A percentile compares a stretch with the other conserved stretches of the same genome.
Evolutionary conservation across 2,329 filamentous ascomycete genomes (phyloP).

Genomic region (Thelonectria olida): DNA sequence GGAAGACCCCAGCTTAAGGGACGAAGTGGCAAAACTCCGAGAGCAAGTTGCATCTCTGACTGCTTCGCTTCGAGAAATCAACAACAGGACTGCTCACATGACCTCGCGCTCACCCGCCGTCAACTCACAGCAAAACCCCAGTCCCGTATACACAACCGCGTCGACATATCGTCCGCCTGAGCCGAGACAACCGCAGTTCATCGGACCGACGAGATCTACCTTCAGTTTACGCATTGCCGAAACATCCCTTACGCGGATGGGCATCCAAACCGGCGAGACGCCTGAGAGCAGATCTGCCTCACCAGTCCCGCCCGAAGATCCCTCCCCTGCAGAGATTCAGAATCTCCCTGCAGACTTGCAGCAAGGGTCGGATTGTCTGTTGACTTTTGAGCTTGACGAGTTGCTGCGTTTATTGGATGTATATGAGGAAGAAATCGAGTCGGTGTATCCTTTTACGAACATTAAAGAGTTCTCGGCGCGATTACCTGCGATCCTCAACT

Average conservation of each 20-base stretch:
- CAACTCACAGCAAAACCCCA: constrained; percentile 26
- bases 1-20: constrained; percentile 31
- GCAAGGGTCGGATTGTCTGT: constrained; percentile 2
- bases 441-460: constrained; percentile 47
- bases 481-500: constrained; percentile 2
- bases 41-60: constrained; percentile 43
- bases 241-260: constrained; percentile 46
- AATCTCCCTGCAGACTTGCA: not conserved
- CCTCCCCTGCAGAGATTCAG: constrained; percentile 24
- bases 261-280: constrained; percentile 42
- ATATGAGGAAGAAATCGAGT: constrained; percentile 52
- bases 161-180: constrained; percentile 12
- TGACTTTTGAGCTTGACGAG: constrained; percentile 13
- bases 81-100: constrained; percentile 34
- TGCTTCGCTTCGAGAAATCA: constrained; percentile 34
- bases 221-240: constrained; percentile 48
- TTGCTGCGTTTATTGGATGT: constrained; percentile 24
- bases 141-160: constrained; percentile 17
- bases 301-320: constrained; percentile 40
- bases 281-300: constrained; percentile 36
- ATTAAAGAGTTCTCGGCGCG: constrained; percentile 24
- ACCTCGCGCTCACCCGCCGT: constrained; percentile 21
- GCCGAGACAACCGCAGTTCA: constrained; percentile 47
- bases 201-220: constrained; percentile 48
- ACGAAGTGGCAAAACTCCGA: constrained; percentile 42